These are phyloP conservation scores for Eucalyptus leucophloia DNA, from an alignment of 345 rosid species.

Conservation along the genomic window DNA sequence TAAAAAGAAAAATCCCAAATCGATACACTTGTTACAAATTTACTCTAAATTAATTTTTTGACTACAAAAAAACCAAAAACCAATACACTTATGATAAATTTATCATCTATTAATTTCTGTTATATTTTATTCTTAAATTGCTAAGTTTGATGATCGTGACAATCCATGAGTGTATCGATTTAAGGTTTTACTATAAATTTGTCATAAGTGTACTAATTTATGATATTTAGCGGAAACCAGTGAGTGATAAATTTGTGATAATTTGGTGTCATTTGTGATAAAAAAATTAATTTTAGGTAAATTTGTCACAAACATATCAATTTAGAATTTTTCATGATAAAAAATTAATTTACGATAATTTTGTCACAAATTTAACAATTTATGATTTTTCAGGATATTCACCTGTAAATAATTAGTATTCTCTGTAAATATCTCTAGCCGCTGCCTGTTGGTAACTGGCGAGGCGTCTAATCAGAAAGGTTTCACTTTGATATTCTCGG, in stretches of 20 bases:
- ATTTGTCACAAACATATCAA: accelerated
- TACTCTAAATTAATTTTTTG: no score
- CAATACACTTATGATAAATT: accelerated
- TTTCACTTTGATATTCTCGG: not conserved
- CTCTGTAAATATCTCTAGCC: not conserved
- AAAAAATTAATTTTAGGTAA: no score
- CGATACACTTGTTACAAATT: no score
- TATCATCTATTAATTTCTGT: accelerated
- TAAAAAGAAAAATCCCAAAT: accelerated
- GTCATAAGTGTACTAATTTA: accelerated
- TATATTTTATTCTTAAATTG: not conserved
- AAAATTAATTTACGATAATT: no score
- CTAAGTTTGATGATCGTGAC: accelerated
- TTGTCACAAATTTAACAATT: no score
- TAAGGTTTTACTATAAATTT: accelerated
- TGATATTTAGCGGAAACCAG: accelerated
- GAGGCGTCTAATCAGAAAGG: not conserved
- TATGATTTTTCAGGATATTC: no score
- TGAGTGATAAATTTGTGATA: no score
- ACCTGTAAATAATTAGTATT: not conserved
- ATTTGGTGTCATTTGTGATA: accelerated
- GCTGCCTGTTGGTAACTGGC: not conserved
- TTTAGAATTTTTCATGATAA: no score
- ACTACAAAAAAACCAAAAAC: accelerated
- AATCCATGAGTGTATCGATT: accelerated